Conservation (phyloP, 1,284 basidiomycete genomes). For the Mycena sp. region DNA sequence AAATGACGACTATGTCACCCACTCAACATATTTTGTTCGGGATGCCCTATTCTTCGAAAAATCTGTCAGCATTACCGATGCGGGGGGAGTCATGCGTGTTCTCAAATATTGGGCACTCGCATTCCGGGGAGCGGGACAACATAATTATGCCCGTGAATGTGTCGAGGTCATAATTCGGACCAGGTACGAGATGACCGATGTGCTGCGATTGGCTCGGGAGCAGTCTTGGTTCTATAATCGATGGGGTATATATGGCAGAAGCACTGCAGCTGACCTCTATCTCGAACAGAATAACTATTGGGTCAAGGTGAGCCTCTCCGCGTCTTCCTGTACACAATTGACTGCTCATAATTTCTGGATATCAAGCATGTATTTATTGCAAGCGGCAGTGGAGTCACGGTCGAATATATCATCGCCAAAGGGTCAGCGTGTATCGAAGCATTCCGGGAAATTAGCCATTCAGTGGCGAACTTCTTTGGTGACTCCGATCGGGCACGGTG, state of each 20-base stretch:
- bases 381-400: conserved; percentile 34
- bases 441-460: conserved; percentile 33
- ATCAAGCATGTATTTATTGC: conserved; percentile 40
- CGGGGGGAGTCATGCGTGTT: conserved; percentile 36
- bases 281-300: conserved; percentile 35
- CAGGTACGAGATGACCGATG: conserved; percentile 36
- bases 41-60: conserved; percentile 39
- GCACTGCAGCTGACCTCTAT: conserved; percentile 32
- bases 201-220: conserved; percentile 31
- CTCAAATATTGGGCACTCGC: conserved; percentile 36
- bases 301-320: conserved; percentile 30
- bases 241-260: conserved; percentile 27
- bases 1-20: conserved; percentile 34
- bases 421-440: conserved; percentile 42
- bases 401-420: conserved; percentile 38
- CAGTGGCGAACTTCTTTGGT: conserved; percentile 31
- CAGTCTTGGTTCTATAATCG: conserved; percentile 35
- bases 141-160: conserved; percentile 35
- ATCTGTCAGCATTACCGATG: conserved; percentile 37
- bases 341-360: not conserved
- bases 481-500: conserved; percentile 32
- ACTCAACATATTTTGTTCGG: conserved; percentile 36
- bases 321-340: not conserved
- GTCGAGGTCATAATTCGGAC: conserved; percentile 34
- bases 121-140: conserved; percentile 34